Evolutionary conservation across 177 flowering plant species (phyloP).

Genomic region (Vitis hybrid): DNA sequence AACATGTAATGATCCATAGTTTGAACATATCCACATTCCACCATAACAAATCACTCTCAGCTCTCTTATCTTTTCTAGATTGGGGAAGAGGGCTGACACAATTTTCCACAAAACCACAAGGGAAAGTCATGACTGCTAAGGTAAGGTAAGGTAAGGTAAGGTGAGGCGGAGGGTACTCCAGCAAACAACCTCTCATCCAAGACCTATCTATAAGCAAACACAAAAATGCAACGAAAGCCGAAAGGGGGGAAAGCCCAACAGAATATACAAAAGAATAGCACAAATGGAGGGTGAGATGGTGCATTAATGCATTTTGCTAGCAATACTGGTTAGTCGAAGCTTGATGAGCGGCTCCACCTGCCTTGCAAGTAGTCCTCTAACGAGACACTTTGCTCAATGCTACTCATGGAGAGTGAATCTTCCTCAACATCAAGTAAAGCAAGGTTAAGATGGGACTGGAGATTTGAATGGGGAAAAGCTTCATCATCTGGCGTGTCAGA

Average conservation of each 20-base stretch:
- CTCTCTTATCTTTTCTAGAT: too few species aligned
- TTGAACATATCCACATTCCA: not conserved
- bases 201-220: constrained; percentile 25
- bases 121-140: constrained; percentile 17
- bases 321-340: constrained; percentile 28
- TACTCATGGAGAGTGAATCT: constrained; percentile 65
- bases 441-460: constrained; percentile 77
- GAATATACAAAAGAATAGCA: constrained; percentile 25
- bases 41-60: constrained; percentile 1
- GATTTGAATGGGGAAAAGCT: constrained; percentile 33
- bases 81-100: not conserved
- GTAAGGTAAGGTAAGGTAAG: constrained; percentile 22
- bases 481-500: constrained; percentile 52
- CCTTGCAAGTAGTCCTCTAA: constrained; percentile 80
- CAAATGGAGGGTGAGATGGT: not conserved
- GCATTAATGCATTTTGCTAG: not conserved
- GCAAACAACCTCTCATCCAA: constrained; percentile 79
- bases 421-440: constrained; percentile 87
- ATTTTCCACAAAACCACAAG: not conserved
- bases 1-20: not conserved
- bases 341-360: constrained; percentile 66
- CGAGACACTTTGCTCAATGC: constrained; percentile 60
- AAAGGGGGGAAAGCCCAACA: not conserved
- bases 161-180: constrained; percentile 68
- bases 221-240: not conserved